A percentile compares a stretch with the other conserved stretches of the same genome.
These are phyloP conservation scores for Trametes meyenii DNA, from an alignment of 768 basidiomycete species.

Conservation along the genomic window DNA sequence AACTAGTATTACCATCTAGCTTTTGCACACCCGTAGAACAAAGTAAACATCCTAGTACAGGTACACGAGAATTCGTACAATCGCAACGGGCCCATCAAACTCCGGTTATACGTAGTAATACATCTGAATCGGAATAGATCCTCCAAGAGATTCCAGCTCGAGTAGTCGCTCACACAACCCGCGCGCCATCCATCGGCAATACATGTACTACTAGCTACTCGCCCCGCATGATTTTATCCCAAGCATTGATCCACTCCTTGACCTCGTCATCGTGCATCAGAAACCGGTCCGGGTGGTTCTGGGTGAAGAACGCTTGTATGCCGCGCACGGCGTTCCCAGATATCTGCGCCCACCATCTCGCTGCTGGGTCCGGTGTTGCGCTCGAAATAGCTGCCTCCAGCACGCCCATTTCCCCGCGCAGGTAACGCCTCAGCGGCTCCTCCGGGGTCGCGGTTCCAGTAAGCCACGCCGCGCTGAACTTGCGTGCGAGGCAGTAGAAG, in stretches of 20 bases:
- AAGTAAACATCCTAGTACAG: too few species aligned
- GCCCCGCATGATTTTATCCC: background rate
- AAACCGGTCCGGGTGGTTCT: background rate
- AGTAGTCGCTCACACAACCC: too few species aligned
- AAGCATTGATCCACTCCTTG: background rate
- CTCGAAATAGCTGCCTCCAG: slow-evolving; percentile 4
- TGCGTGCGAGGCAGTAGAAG: slow-evolving; percentile 9
- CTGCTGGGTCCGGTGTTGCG: slow-evolving; percentile 1
- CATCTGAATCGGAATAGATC: too few species aligned
- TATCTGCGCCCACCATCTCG: slow-evolving; percentile 1
- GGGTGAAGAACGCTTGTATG: slow-evolving; percentile 6
- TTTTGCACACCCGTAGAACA: too few species aligned
- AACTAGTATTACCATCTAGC: too few species aligned
- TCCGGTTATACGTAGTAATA: too few species aligned
- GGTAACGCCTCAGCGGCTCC: slow-evolving; percentile 6
- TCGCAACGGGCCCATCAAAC: too few species aligned
- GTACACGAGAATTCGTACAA: too few species aligned
- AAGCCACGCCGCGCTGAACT: slow-evolving; percentile 1
- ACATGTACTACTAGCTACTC: background rate
- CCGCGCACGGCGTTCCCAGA: slow-evolving; percentile 3
- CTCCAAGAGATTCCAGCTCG: too few species aligned
- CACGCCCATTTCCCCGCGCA: slow-evolving; percentile 5
- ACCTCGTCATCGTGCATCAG: slow-evolving; percentile 14
- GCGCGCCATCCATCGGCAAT: too few species aligned
- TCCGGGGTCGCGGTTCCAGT: background rate